Evolutionary conservation across 1,284 basidiomycete genomes (phyloP), one percentile per base, ranked within the genome.

Genomic region (Veloporphyrellus conicus): DNA sequence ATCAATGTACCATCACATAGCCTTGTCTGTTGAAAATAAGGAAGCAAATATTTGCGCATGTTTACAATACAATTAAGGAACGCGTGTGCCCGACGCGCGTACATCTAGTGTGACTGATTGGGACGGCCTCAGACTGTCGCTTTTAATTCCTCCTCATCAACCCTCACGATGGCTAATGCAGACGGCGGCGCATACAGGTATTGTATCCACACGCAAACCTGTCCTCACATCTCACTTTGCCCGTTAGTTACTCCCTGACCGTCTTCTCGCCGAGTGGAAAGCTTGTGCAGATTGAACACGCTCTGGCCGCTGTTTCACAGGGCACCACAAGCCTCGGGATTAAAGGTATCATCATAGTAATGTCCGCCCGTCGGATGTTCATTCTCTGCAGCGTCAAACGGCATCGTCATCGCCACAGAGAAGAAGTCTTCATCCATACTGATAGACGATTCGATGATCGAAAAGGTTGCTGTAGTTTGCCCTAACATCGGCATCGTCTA

Each of bases 401-500:
- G 96, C 45, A 93, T 99, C 60, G 96, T 99, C 54, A 93, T 99
- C 58, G 96, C 96, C 23, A 98, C 96, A 3, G 96, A 99, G 76
- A 99, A 99, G 84, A 98, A 98, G 72, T 84, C 93, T 9, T 93
- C 94, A 15, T 99, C 96, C 16, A 87, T 97, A 58, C 81, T 99
- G 53, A 92, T 99, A 55, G 96, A 99, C 75, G 93, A 97, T 70
- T 90, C 90, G 15, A 91, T 95, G 75, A 80, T 99, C 54, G 96
- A 99, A 68, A 97, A 97, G 72, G 92, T 99, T 52, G 88, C 92
- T 4, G 78, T 93, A 44, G 87, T 99, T 58, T 99, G 95, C 70
- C 96, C 96, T 35, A 98, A 98, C 72, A 98, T 99, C 58, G 96
- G 96, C 44, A 93, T 99, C 60, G 96, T 99, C 42, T 99, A 99